A percentile compares a stretch with the other conserved stretches of the same genome.
phyloP scores from a whole-genome alignment of 2,329 filamentous ascomycete species.

The Dryadomyces quercus-mongolicae region DNA sequence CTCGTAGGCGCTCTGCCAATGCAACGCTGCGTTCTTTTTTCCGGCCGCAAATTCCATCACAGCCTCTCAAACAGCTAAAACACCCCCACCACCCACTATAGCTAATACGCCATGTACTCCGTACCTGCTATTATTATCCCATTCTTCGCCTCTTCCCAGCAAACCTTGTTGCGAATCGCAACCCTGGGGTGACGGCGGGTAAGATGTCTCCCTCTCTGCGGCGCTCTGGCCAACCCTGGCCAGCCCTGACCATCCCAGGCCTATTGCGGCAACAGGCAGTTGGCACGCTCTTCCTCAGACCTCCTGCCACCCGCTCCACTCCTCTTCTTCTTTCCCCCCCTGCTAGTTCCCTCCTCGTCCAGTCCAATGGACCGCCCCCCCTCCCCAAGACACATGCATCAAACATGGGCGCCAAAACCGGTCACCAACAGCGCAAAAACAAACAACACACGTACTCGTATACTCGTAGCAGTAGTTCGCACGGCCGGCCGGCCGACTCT shows the following conservation, averaged over 20 bases:
- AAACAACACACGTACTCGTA: not conserved
- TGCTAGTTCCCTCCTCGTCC: not conserved
- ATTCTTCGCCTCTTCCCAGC: not conserved
- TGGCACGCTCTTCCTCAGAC: not conserved
- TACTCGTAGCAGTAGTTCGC: no score
- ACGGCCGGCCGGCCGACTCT: not conserved
- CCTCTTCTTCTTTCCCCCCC: not conserved
- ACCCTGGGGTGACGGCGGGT: not conserved
- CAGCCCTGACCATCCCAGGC: no score
- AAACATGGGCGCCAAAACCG: not conserved
- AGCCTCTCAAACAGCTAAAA: not conserved
- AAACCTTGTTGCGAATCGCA: not conserved
- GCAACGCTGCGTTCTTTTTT: not conserved
- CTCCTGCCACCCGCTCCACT: not conserved
- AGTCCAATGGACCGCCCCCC: not conserved
- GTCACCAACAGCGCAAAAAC: not conserved
- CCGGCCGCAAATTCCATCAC: not conserved
- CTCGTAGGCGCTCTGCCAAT: not conserved
- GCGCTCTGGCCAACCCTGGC: not conserved
- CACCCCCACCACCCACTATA: not conserved
- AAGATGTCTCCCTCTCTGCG: not conserved
- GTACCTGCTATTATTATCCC: not conserved
- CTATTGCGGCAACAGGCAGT: not conserved
- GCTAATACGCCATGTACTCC: not conserved
- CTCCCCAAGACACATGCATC: not conserved